Evolutionary conservation across 768 basidiomycete species (phyloP), one percentile per base, ranked within the genome.

Genomic region (Melanogaster broomeanus): DNA sequence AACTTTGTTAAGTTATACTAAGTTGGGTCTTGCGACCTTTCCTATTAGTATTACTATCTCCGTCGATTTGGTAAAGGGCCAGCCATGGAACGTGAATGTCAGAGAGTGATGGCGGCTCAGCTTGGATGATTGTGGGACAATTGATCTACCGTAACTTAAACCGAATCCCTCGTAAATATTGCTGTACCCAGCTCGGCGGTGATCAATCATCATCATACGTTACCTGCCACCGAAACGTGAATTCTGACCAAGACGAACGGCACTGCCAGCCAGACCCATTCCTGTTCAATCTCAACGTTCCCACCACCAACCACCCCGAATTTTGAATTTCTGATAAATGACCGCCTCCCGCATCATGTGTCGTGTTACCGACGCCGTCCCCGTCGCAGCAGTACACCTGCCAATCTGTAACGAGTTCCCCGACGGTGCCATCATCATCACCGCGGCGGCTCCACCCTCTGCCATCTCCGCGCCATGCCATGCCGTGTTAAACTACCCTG

Each of bases 1-100:
- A 19, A 15, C 16, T 16, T 42, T 43, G 51, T 58, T 61, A 61
- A n/a, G n/a, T n/a, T n/a, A n/a, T n/a, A n/a, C n/a, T n/a, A n/a
- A n/a, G n/a, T n/a, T 58, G 52, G 37, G 11, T 27, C 21, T 50
- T 42, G 27, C 42, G 42, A 41, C 44, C 39, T 34, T 25, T 47
- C 34, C 25, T 41, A 41, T n/a, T n/a, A n/a, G n/a, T n/a, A n/a
- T n/a, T n/a, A n/a, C 47, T 53, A 53, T 53, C 52, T 49, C 52
- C 52, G 48, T 42, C 30, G 42, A 24, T 41, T 51, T 51, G 35
- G 56, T 57, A 51, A 59, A 39, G 3, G 44, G 15, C 19, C 42
- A 52, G 34, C 24, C 43, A 44, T 12, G 37, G 30, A 18, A 45
- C 28, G 43, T 33, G 30, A 44, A 44, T 21, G 31, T 13, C 3